Percentiles rank a stretch among this genome's conserved stretches.
Conservation (phyloP, 208 protist species). For the Wallacemonas sp. region DNA sequence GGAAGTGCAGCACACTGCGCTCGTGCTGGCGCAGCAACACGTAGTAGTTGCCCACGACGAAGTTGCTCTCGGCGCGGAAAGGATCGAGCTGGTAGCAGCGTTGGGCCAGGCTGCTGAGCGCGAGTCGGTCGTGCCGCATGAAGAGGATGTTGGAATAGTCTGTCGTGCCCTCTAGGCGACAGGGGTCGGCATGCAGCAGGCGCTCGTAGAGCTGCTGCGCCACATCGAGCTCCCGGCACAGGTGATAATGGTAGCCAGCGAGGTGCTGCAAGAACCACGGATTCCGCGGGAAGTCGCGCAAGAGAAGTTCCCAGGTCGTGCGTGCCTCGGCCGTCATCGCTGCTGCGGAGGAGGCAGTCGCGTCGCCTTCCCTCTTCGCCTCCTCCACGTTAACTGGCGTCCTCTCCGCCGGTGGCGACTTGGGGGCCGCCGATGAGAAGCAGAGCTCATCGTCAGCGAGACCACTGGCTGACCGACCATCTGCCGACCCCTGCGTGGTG, state of each 20-base stretch:
- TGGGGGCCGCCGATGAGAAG: too few relatives aligned
- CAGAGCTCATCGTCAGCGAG: too few relatives aligned
- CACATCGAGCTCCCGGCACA: conserved; percentile 76
- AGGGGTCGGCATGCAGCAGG: conserved; percentile 82
- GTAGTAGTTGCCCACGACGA: conserved; percentile 98
- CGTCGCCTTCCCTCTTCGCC: too few relatives aligned
- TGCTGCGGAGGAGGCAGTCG: neutral
- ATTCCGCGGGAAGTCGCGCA: conserved; percentile 54
- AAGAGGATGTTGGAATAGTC: conserved; percentile 98
- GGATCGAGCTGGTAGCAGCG: conserved; percentile 90
- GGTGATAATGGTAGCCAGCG: conserved; percentile 88
- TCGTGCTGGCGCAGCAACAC: conserved; percentile 93
- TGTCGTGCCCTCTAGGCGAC: conserved; percentile 91
- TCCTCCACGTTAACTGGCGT: too few relatives aligned
- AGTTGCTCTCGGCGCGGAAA: conserved; percentile 96
- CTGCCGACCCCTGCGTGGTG: too few relatives aligned
- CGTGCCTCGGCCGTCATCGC: conserved; percentile 10
- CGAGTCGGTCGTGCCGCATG: conserved; percentile 84
- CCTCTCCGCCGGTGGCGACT: too few relatives aligned
- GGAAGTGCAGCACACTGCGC: conserved; percentile 95
- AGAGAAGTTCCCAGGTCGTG: conserved; percentile 66
- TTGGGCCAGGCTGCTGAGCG: conserved; percentile 92
- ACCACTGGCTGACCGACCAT: too few relatives aligned
- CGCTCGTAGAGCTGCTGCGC: conserved; percentile 87
- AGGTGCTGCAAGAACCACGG: conserved; percentile 76